Evolutionary conservation across 805 yeast species (phyloP), one percentile per base, ranked within the genome.

Genomic region (Suhomyces sp.): DNA sequence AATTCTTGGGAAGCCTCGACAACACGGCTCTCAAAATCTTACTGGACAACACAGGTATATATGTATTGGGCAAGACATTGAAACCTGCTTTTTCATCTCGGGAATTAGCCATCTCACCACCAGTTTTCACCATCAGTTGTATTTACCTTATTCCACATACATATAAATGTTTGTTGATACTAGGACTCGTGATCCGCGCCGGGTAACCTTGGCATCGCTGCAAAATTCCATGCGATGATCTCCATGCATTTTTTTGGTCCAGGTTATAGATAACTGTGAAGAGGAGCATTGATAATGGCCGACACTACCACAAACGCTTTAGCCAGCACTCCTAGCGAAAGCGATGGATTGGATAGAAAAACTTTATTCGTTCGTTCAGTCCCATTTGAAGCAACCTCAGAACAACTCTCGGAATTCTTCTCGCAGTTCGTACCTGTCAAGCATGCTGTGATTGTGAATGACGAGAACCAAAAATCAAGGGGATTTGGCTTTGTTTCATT

Each of bases 401-500:
- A 90, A 53, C 84, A 89, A 60, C 77, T 94, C 41, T 79, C 93
- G 1, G 89, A 87, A 59, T 91, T 79, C 68, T 94, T 94, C 65
- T 87, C 98, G 1, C 90, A 90, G 57, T 86, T 91, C 72, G 93
- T 89, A 4, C 99, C 99, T 6, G 96, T 93, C 10, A 91, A 86
- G 69, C 99, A 94, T 69, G 96, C 97, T 1, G 92, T 91, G 44
- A 81, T 94, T 41, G 98, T 94, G 15, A 86, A 77, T 39, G 97
- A 92, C 64, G 75, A 76, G 9, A 83, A 86, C 33, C 82, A 87
- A 50, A 78, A 86, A 44, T 89, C 97, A 2, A 81, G 92, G 66
- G 98, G 99, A 1, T 94, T 92, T 70, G 99, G 99, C 3, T 94
- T 94, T 68, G 99, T 91, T 13, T 86, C 96, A 35, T 94, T 94